Percentiles rank a stretch among this genome's conserved stretches.
Conservation (phyloP, 2,329 filamentous ascomycete species). For the Fusarium lyarnte region DNA sequence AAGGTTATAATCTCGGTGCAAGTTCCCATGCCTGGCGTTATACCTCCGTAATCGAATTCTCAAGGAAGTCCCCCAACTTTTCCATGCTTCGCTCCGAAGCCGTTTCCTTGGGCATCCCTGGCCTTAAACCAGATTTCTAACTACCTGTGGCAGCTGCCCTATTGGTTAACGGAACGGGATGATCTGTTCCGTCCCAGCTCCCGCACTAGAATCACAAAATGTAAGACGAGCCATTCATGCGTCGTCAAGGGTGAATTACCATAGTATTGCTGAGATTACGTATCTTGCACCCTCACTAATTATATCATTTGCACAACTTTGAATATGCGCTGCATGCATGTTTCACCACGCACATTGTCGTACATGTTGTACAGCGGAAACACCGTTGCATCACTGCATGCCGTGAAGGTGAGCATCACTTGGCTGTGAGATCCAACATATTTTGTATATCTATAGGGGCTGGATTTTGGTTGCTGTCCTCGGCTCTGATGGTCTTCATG, state of each 20-base stretch:
- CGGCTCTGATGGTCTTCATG: background rate
- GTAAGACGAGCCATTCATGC: conserved; percentile 15
- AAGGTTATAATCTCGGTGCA: background rate
- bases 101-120: background rate
- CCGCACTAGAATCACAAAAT: background rate
- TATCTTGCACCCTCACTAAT: background rate
- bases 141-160: background rate
- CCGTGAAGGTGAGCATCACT: background rate
- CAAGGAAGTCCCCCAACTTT: background rate
- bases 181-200: conserved; percentile 5
- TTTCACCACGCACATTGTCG: conserved; percentile 27
- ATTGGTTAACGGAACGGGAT: conserved; percentile 1
- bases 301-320: conserved; percentile 14
- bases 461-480: background rate
- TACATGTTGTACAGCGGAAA: conserved; percentile 11
- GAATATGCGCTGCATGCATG: conserved; percentile 34
- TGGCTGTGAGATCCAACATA: background rate
- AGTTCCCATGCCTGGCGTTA: background rate
- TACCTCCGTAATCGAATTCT: background rate
- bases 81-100: background rate
- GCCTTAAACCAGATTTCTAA: background rate
- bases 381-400: conserved; percentile 8
- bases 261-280: background rate
- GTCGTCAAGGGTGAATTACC: background rate
- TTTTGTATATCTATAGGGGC: background rate